Conservation (phyloP, 305 asterid species). For the Fraxinus xanthoxyloides region DNA sequence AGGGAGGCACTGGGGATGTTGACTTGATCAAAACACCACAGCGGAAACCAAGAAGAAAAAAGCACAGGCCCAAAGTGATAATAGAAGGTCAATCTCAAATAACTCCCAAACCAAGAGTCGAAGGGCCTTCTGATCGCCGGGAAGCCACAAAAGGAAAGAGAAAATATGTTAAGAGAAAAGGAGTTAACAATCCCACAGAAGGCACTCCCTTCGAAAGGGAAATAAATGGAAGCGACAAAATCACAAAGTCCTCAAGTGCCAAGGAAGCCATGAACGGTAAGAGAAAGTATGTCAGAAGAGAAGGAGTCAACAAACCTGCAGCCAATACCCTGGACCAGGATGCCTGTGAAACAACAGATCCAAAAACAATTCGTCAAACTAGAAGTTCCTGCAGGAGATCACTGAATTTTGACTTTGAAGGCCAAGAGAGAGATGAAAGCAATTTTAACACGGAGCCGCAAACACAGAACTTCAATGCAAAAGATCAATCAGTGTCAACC, state of each 20-base stretch:
- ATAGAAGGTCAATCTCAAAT: slow-evolving; percentile 57
- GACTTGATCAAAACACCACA: slow-evolving; percentile 65
- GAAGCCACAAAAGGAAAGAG: slow-evolving; percentile 44
- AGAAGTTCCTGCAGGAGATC: slow-evolving; percentile 63
- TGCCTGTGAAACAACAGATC: slow-evolving; percentile 22
- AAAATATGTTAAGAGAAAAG: slow-evolving; percentile 40
- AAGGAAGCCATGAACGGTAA: slow-evolving; percentile 8
- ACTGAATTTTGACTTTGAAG: slow-evolving; percentile 51
- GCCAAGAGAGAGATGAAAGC: slow-evolving; percentile 38
- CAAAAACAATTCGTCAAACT: slow-evolving; percentile 27
- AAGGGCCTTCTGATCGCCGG: slow-evolving; percentile 34
- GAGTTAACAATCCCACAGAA: slow-evolving; percentile 6
- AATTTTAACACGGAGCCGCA: slow-evolving; percentile 21
- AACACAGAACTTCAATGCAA: slow-evolving; percentile 27
- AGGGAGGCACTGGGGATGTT: slow-evolving; percentile 49
- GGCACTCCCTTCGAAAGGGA: slow-evolving; percentile 7
- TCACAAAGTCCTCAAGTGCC: slow-evolving; percentile 24
- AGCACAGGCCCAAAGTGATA: slow-evolving; percentile 91
- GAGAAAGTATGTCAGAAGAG: slow-evolving; percentile 1
- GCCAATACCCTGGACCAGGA: slow-evolving; percentile 32
- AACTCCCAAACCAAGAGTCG: slow-evolving; percentile 43
- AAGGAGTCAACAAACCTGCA: background rate
- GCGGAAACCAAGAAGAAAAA: slow-evolving; percentile 69
- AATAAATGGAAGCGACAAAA: background rate
- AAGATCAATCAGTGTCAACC: slow-evolving; percentile 32